Base-by-base conservation (phyloP, 2,329 filamentous ascomycete genomes). In the Paraphoma sp. region DNA sequence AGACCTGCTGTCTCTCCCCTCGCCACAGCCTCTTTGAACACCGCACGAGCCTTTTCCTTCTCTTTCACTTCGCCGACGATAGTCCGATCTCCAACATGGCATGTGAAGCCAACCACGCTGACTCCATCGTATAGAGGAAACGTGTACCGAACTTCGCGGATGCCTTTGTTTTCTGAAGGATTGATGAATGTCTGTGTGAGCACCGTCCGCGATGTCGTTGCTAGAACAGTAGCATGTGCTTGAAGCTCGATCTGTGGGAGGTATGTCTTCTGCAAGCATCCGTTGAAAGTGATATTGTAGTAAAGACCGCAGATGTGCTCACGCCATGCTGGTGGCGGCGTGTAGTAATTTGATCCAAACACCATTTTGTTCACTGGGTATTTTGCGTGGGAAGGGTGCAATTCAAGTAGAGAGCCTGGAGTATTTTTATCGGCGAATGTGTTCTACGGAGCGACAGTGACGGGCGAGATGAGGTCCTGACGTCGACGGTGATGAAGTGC, bases 91-190 rank as follows among this genome's bases (percentile, higher is more conserved):
- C 83, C 87, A 45, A 92, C 81, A 12, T 79, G 84, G 74, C 88
- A 92, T 4, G 80, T 83, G 61, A 92, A 93, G 3, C 79, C 82
- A 7, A 89, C 87, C 0, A 93, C 86, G 6, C 86, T 88, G 14
- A 90, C 87, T 9, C 89, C 89, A 67, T 91, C 88, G 60, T 89
- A 90, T 0, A 93, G 80, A 0, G 90, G 90, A 59, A 93, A 92
- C 0, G 83, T 82, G 70, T 93, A 93, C 12, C 80, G 79, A 14
- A 87, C 82, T 67, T 91, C 79, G 8, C 79, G 68, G 56, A 88
- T 82, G 3, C 69, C 68, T 9, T 77, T 70, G 2, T 73, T 65
- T 1, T 65, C 48, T 1, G 80, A 80, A 0, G 86, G 82, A 60
- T 91, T 91, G 63, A 80, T 72, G 63, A 90, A 92, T 0, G 79